phyloP scores from a whole-genome alignment of 768 basidiomycete genomes.

The Pleurotus ostreatus region DNA sequence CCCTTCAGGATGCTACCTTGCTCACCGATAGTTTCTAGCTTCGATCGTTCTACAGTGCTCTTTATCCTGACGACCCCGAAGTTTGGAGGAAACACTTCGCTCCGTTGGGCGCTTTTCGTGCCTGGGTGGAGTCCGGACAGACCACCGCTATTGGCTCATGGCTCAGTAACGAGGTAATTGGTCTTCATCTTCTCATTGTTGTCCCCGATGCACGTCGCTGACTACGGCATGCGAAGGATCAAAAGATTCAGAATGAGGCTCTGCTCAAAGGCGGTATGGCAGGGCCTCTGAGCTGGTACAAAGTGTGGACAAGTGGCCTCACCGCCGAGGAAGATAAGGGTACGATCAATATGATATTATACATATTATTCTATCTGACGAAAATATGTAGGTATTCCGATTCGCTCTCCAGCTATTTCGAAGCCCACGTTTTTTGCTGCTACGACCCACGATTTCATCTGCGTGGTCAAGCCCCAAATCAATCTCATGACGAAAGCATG shows the following conservation, averaged over 20 bases:
- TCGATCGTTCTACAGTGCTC: conserved; percentile 32
- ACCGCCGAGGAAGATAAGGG: conserved; percentile 28
- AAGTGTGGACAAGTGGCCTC: conserved; percentile 1
- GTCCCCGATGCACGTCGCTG: background rate
- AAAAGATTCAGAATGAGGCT: conserved; percentile 11
- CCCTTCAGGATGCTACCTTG: background rate
- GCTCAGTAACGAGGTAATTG: background rate
- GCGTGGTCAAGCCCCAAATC: conserved; percentile 14
- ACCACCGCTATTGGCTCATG: conserved; percentile 18
- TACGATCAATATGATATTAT: conserved; percentile 12
- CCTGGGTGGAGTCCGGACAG: conserved; percentile 28
- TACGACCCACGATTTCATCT: conserved; percentile 26
- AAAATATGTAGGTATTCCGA: conserved; percentile 15
- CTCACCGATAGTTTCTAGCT: conserved; percentile 17
- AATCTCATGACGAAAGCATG: conserved; percentile 12
- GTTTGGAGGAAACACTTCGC: conserved; percentile 31
- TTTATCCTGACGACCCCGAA: conserved; percentile 29
- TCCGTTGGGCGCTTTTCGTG: conserved; percentile 29
- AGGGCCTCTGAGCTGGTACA: conserved; percentile 31
- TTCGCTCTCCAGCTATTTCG: conserved; percentile 21
- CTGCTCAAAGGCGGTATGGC: conserved; percentile 23
- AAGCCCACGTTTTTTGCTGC: conserved; percentile 33
- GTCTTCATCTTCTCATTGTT: background rate
- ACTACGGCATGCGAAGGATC: conserved; percentile 19
- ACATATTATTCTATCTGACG: background rate